Base-by-base conservation (phyloP, 352 stramenopile genomes). In the Phytopythium mirpurense region DNA sequence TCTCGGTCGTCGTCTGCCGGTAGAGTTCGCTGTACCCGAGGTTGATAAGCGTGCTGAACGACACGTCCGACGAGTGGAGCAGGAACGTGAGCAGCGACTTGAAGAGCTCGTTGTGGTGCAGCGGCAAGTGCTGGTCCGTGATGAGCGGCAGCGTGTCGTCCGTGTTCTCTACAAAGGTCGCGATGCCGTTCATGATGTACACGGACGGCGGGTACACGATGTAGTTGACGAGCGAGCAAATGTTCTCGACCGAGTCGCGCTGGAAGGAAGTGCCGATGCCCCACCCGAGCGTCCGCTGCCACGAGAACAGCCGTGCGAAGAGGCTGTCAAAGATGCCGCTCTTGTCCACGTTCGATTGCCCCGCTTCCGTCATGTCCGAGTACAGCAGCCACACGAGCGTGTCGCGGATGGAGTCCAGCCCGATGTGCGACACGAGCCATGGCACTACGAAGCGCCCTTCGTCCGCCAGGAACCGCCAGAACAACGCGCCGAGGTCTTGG, bases 211-310 rank as follows among this genome's bases (percentile, higher is more conserved):
- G 84, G 52, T 88, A 90, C 37, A 94, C 77, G 56, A 92, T 91
- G 58, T 93, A 94, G 56, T 94, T 94, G 53, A 90, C 52, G 48
- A 93, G 47, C 19, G 68, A 78, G 56, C 84, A 94, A 63, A 92
- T 92, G 38, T 94, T 94, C 54, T 94, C 84, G 54, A 94, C 75
- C 19, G 84, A 91, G 53, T 94, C 84, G 21, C 84, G 79, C 55
- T 94, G 84, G 67, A 91, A 94, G 4, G 75, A 56, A 18, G 84
- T 91, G 18, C 84, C 84, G 12, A 94, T 78, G 38, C 82, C 84
- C 84, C 84, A 94, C 41, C 79, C 83, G 26, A 92, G 64, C 41
- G 81, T 94, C 14, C 84, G 71, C 45, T 94, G 84, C 81, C 81
- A 92, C 19, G 84, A 79, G 50, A 81, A 90, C 12, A 94, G 53